A percentile compares a stretch with the other conserved stretches of the same genome.
phyloP scores from a whole-genome alignment of 441 rosid genomes.

The Erodium trifolium region DNA sequence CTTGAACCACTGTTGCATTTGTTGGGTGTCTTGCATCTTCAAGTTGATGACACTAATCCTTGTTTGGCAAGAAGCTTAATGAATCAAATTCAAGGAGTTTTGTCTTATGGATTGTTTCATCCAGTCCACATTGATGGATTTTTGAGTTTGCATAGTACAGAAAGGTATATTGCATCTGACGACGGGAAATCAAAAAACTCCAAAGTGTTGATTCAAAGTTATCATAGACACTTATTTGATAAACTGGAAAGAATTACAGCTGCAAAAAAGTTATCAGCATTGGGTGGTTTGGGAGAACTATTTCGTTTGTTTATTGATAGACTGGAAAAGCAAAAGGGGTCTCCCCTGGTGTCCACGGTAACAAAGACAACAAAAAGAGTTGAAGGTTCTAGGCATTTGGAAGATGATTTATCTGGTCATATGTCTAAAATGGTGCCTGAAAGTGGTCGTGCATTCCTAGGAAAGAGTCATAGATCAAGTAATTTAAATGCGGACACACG shows the following conservation, averaged over 20 bases:
- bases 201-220: conserved; percentile 49
- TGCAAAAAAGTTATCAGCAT: conserved; percentile 37
- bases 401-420: too few species aligned
- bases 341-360: conserved; percentile 32
- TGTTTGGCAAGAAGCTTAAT: conserved; percentile 30
- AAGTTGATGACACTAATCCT: conserved; percentile 24
- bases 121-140: conserved; percentile 76
- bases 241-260: conserved; percentile 42
- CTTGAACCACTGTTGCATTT: conserved; percentile 60
- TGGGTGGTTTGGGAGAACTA: conserved; percentile 56
- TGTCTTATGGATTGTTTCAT: conserved; percentile 70
- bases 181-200: conserved; percentile 34
- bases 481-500: conserved; percentile 51
- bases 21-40: conserved; percentile 39
- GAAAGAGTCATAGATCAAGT: conserved; percentile 29
- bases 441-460: conserved; percentile 29
- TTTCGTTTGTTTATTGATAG: conserved; percentile 55
- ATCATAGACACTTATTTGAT: conserved; percentile 76
- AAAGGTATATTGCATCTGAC: conserved; percentile 39
- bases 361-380: conserved; percentile 23
- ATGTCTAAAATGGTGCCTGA: conserved; percentile 12
- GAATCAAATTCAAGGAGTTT: conserved; percentile 48
- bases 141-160: conserved; percentile 43
- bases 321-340: conserved; percentile 49
- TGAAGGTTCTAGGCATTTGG: conserved; percentile 20